Base-by-base conservation (phyloP, 1,284 basidiomycete genomes). In the Trichosporon sp. region DNA sequence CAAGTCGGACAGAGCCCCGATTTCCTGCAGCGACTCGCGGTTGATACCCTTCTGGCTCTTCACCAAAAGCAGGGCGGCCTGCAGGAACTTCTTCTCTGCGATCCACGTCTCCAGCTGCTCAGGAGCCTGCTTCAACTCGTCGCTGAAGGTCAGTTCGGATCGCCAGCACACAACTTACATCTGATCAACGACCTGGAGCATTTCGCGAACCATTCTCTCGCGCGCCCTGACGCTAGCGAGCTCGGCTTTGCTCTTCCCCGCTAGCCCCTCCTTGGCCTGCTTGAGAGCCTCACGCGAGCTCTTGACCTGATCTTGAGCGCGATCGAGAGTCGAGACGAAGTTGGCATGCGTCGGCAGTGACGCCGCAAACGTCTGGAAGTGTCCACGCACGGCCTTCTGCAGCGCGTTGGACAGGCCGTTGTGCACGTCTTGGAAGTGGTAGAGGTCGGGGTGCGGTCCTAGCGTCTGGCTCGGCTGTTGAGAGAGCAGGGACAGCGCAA, bases 81-180 rank as follows among this genome's bases (percentile, higher is more conserved):
- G 91, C 42, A 98, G 84, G 65, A 98, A 89, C 7, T 92, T 89
- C 80, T 99, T 99, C 81, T 98, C 97, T 0, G 95, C 92, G 80
- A 99, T 93, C n/a, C 98, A 85, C 5, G 90, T 90, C 81, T 99
- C 97, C 31, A 99, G 86, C 23, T 90, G 87, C 77, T 99, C 97
- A 1, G 97, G 96, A 0, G 98, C 90, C 62, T 90, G 87, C 81
- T 95, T 95, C 44, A 99, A 85, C 75, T 92, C 88, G 78, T 98
- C 95, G 68, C 95, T 97, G 73, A 2, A n/a, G 27, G 64, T 74
- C 62, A 77, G 70, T 62, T 25, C 13, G 65, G 11, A 3, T 6
- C 2, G 18, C 13, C 23, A 21, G 4, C 35, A 13, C 15, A 35
- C 35, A 29, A 83, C 91, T 72, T 76, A 95, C 94, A 97, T 95